phyloP scores from a whole-genome alignment of 257 asterid genomes.

The Mitragyna speciosa region DNA sequence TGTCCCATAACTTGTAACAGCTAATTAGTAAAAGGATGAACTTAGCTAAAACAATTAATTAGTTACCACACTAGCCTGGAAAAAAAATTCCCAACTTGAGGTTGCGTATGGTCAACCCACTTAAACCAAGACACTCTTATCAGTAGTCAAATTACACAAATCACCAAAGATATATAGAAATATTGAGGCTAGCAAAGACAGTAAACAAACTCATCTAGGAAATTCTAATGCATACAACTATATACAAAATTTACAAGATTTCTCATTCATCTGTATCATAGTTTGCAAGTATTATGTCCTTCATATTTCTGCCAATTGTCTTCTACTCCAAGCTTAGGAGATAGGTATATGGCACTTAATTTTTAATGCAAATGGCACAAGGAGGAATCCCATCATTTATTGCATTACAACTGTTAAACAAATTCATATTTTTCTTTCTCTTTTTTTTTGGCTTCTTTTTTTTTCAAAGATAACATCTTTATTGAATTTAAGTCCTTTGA shows the following conservation, averaged over 20 bases:
- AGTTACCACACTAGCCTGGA: too few species aligned
- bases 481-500: not conserved
- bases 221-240: not conserved
- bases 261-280: not conserved
- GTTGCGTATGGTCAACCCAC: too few species aligned
- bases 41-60: too few species aligned
- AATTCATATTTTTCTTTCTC: not conserved
- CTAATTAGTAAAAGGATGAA: too few species aligned
- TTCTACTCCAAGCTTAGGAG: not conserved
- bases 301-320: not conserved
- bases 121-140: not conserved
- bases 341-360: too few species aligned
- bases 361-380: not conserved
- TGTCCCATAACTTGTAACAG: too few species aligned
- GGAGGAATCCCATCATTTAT: slow-evolving; percentile 6
- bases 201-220: not conserved
- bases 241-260: not conserved
- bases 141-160: not conserved
- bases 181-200: not conserved
- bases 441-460: too few species aligned
- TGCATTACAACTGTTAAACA: slow-evolving; percentile 1
- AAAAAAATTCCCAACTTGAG: too few species aligned
- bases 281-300: not conserved
- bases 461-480: not conserved
- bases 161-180: not conserved